phyloP scores from a whole-genome alignment of 225 moss, liverwort and hornwort species.

The Neckera pumila region DNA sequence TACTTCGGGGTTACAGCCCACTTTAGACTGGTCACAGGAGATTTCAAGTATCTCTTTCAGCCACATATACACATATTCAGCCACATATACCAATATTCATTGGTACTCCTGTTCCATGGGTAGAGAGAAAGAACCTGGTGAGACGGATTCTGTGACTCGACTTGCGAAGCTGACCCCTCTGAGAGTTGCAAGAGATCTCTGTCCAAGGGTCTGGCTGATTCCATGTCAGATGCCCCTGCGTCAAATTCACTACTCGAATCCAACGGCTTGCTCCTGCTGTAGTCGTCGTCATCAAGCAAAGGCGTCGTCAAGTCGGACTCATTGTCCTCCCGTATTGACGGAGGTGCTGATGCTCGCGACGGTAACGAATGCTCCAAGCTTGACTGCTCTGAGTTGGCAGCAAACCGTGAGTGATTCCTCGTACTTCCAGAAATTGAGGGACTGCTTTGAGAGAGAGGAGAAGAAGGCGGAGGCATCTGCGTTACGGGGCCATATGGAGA shows the following conservation, averaged over 20 bases:
- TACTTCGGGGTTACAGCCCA: background rate
- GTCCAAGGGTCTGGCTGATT: background rate
- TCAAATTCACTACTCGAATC: conserved; percentile 1
- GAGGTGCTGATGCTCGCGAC: conserved; percentile 16
- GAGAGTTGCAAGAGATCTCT: background rate
- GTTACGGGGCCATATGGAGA: background rate
- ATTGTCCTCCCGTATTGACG: conserved; percentile 14
- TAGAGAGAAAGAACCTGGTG: conserved; percentile 5
- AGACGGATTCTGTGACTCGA: background rate
- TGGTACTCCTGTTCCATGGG: background rate
- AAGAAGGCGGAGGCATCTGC: background rate
- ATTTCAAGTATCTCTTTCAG: background rate
- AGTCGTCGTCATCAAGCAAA: conserved; percentile 26
- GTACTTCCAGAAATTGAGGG: background rate
- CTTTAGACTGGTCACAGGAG: background rate
- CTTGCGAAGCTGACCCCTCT: conserved; percentile 6
- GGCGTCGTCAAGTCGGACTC: conserved; percentile 48
- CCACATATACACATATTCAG: background rate
- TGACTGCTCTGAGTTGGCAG: background rate
- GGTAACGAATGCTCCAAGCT: background rate
- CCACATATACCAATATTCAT: background rate
- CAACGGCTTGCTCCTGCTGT: background rate
- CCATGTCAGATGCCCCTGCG: background rate
- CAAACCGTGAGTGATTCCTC: background rate
- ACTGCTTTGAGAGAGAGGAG: conserved; percentile 4